Conservation (phyloP, 2,329 filamentous ascomycete genomes). For the Apiospora arundinis region DNA sequence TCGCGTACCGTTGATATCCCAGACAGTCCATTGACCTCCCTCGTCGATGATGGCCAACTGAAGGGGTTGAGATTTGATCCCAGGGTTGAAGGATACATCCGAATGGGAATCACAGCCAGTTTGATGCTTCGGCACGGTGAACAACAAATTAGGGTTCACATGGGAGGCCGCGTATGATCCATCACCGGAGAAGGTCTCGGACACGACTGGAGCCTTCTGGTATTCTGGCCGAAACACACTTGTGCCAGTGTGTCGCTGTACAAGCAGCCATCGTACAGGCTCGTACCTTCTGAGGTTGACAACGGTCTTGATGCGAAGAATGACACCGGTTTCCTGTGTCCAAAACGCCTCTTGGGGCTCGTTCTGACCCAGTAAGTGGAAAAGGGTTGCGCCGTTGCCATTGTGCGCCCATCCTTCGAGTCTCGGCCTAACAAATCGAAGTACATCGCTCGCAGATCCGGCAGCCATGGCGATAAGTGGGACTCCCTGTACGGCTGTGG, state of each 20-base stretch:
- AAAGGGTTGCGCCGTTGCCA: conserved; percentile 48
- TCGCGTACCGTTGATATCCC: conserved; percentile 58
- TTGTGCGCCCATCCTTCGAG: conserved; percentile 63
- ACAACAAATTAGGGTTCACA: conserved; percentile 61
- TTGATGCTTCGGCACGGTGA: conserved; percentile 56
- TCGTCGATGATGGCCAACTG: conserved; percentile 72
- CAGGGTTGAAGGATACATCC: conserved; percentile 70
- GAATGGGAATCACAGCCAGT: conserved; percentile 63
- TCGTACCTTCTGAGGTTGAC: conserved; percentile 45
- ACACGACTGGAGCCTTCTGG: conserved; percentile 43
- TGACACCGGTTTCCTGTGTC: conserved; percentile 57
- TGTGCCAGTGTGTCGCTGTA: conserved; percentile 59
- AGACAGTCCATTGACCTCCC: conserved; percentile 70
- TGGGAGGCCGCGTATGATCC: conserved; percentile 49
- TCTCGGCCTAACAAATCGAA: conserved; percentile 60
- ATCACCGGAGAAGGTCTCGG: conserved; percentile 30
- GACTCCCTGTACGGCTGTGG: conserved; percentile 32
- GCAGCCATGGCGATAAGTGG: conserved; percentile 54
- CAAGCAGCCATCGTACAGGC: conserved; percentile 57
- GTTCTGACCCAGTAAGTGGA: conserved; percentile 53
- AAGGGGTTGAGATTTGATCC: conserved; percentile 53
- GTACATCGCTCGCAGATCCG: conserved; percentile 63
- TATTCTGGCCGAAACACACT: conserved; percentile 59
- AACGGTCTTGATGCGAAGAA: conserved; percentile 58
- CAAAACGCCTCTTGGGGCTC: conserved; percentile 58